phyloP scores from a whole-genome alignment of 2,329 filamentous ascomycete genomes.

The Hirsutella minnesotensis region DNA sequence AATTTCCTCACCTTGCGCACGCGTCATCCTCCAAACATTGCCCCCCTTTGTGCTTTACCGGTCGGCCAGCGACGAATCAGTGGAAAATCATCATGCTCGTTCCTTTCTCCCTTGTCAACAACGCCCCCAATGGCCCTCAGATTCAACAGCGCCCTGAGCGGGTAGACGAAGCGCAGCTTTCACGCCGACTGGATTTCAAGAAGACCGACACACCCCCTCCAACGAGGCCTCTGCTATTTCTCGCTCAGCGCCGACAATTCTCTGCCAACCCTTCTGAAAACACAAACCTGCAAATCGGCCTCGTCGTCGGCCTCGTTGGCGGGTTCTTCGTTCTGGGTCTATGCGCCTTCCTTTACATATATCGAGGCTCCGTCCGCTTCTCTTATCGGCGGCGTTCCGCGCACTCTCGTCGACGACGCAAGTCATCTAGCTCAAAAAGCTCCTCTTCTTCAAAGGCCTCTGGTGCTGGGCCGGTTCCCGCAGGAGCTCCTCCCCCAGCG shows the following conservation, averaged over 20 bases:
- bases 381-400: conserved; percentile 11
- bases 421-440: conserved; percentile 20
- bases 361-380: conserved; percentile 25
- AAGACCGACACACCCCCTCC: no score
- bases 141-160: no score
- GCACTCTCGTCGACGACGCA: conserved; percentile 12
- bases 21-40: no score
- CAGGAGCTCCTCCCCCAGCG: neutral
- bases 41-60: no score
- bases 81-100: no score
- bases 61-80: no score
- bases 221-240: neutral
- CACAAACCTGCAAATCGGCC: conserved; percentile 29
- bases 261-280: conserved; percentile 16
- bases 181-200: no score
- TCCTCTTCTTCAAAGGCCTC: conserved; percentile 16
- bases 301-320: conserved; percentile 29
- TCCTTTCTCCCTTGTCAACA: no score
- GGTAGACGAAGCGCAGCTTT: no score
- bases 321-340: conserved; percentile 25
- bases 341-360: conserved; percentile 26
- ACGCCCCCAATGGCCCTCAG: no score
- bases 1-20: no score
- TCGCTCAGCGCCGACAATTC: conserved; percentile 13
- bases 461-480: conserved; percentile 6